phyloP scores from a whole-genome alignment of 176 grass and related monocot species.

The Phoenix dactylifera region DNA sequence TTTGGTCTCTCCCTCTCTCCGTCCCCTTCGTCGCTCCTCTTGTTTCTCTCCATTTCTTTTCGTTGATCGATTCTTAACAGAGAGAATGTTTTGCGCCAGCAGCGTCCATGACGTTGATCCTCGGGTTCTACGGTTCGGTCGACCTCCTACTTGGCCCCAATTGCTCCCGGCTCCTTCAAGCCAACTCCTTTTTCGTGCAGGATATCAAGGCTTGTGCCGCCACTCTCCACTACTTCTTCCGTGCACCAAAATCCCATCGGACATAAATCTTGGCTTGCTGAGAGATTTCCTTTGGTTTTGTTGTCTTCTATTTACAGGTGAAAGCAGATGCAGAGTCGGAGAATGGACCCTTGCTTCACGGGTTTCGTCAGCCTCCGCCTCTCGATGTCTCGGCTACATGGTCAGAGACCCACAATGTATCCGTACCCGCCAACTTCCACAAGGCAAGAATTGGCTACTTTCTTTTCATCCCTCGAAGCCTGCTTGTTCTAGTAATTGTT shows the following conservation, averaged over 20 bases:
- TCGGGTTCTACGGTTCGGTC: constrained; percentile 31
- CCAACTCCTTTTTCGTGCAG: constrained; percentile 33
- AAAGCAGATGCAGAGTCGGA: constrained; percentile 16
- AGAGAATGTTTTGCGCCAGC: not conserved
- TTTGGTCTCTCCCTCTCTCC: constrained; percentile 26
- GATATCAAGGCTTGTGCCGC: constrained; percentile 28
- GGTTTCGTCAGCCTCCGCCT: constrained; percentile 25
- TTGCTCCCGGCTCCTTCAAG: constrained; percentile 43
- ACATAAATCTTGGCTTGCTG: too few species aligned
- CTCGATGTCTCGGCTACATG: constrained; percentile 37
- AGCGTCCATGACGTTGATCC: constrained; percentile 51
- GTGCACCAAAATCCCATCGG: too few species aligned
- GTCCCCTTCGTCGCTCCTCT: not conserved
- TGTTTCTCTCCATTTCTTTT: not conserved
- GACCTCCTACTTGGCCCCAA: constrained; percentile 36
- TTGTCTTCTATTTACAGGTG: constrained; percentile 18
- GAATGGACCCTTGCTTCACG: constrained; percentile 31
- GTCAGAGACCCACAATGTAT: constrained; percentile 38
- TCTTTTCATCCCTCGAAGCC: too few species aligned
- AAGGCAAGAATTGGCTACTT: constrained; percentile 16
- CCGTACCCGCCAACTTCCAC: constrained; percentile 39
- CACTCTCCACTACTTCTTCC: not conserved
- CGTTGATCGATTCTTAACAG: not conserved
- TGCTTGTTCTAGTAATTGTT: too few species aligned
- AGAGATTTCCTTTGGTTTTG: not conserved